These are phyloP conservation scores for Candida tetrigidarum DNA, from an alignment of 1,139 yeast genomes.

Conservation along the genomic window DNA sequence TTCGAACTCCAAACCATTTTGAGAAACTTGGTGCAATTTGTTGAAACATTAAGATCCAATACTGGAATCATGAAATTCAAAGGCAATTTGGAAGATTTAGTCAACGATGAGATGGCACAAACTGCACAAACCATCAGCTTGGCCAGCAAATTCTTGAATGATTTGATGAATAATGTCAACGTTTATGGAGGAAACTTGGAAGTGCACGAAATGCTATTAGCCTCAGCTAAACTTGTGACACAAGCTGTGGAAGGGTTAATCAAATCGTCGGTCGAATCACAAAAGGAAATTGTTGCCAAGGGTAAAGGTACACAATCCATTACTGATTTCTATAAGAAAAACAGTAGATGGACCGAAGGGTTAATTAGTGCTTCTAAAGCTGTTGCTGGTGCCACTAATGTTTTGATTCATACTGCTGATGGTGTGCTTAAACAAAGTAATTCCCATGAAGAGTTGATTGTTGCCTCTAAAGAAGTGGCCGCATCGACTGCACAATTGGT, in stretches of 20 bases:
- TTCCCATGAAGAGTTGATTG: conserved; percentile 83
- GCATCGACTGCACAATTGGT: conserved; percentile 94
- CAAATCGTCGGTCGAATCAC: conserved; percentile 79
- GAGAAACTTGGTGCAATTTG: conserved; percentile 58
- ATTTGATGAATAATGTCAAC: conserved; percentile 58
- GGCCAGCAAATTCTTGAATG: conserved; percentile 65
- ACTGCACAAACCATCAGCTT: conserved; percentile 72
- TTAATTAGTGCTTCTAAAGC: conserved; percentile 89
- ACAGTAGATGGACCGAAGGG: conserved; percentile 95
- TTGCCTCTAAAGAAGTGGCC: conserved; percentile 90
- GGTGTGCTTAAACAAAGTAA: conserved; percentile 70
- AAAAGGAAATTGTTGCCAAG: conserved; percentile 76
- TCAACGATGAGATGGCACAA: conserved; percentile 70
- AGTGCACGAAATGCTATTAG: conserved; percentile 75
- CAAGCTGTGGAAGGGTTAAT: conserved; percentile 77
- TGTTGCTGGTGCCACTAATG: conserved; percentile 83
- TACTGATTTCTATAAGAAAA: conserved; percentile 83
- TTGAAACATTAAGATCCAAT: conserved; percentile 57
- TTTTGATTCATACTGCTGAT: conserved; percentile 83
- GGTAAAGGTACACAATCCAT: conserved; percentile 70
- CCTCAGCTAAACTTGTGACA: conserved; percentile 83
- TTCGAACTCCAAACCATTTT: conserved; percentile 73
- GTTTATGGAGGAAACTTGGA: conserved; percentile 65
- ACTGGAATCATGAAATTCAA: conserved; percentile 40
- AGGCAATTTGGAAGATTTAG: conserved; percentile 70